Evolutionary conservation across 495 filamentous ascomycete species (phyloP), one percentile per base, ranked within the genome.

Genomic region (Parachaetomium inaequale): DNA sequence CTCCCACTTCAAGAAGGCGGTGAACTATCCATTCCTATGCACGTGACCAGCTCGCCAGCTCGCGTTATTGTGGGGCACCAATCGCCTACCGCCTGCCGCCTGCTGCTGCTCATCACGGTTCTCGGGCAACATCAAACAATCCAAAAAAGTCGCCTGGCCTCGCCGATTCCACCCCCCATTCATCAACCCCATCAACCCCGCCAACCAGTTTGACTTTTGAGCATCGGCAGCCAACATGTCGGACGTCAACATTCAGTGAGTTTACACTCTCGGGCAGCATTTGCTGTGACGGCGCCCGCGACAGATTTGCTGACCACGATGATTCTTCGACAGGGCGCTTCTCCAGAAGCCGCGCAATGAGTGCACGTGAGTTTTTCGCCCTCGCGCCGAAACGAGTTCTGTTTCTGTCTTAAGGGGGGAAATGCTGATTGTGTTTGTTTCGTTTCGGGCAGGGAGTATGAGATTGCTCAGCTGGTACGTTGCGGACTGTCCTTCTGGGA

Each of bases 311-410:
- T 67, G 51, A 64, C 57, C n/a, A n/a, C n/a, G n/a, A n/a, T n/a
- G 2, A 15, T 43, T 60, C 15, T n/a, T n/a, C 10, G 4, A 54
- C 46, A 70, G 68, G 50, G 55, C 68, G 42, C 66, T 70, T 6
- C 66, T 70, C 7, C 66, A 70, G 60, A 70, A 70, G 68, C 66
- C 68, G 32, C 66, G 68, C 15, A 70, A 66, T 28, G 68, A 70
- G 68, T 70, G 68, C 68, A 70, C 68, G 68, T 70, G 63, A 68
- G 68, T 70, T 55, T 52, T 57, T 31, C n/a, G 14, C 14, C 6
- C 11, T 38, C 15, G n/a, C 7, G 1, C 23, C 2, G 3, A 3
- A 28, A n/a, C n/a, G n/a, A n/a, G n/a, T n/a, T n/a, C n/a, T 11
- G 4, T 23, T 8, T 28, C 7, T n/a, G 21, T 17, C n/a, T 26